phyloP scores from a whole-genome alignment of 2,329 filamentous ascomycete genomes.

The Knoxdaviesia proteae region DNA sequence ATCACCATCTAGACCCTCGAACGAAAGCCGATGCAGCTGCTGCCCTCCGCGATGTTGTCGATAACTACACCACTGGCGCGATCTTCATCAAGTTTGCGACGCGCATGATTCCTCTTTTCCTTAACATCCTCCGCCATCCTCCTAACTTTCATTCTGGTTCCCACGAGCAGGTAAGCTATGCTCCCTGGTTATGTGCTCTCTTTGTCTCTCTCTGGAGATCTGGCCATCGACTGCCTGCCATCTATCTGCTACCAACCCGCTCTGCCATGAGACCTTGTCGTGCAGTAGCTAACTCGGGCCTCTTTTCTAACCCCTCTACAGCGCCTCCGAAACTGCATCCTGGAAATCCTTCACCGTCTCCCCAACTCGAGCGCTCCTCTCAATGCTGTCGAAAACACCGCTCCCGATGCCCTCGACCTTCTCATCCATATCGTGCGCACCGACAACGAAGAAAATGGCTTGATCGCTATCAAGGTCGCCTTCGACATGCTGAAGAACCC shows the following conservation, averaged over 20 bases:
- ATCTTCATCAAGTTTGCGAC: slow-evolving; percentile 67
- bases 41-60: slow-evolving; percentile 76
- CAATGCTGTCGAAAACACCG: slow-evolving; percentile 74
- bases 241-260: too few species aligned
- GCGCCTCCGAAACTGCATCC: slow-evolving; percentile 79
- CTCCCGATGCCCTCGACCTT: slow-evolving; percentile 71
- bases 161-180: slow-evolving; percentile 52
- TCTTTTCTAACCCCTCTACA: slow-evolving; percentile 13
- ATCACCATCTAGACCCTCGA: slow-evolving; percentile 20
- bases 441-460: slow-evolving; percentile 97
- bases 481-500: slow-evolving; percentile 94
- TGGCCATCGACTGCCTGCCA: background rate
- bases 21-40: slow-evolving; percentile 64
- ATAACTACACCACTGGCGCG: slow-evolving; percentile 60
- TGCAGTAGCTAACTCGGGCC: background rate
- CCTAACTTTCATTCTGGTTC: slow-evolving; percentile 85
- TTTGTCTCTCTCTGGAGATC: too few species aligned
- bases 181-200: too few species aligned
- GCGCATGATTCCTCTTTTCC: slow-evolving; percentile 75
- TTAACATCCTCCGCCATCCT: slow-evolving; percentile 63
- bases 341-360: slow-evolving; percentile 85
- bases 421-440: slow-evolving; percentile 72
- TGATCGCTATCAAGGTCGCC: slow-evolving; percentile 93
- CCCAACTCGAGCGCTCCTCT: slow-evolving; percentile 47
- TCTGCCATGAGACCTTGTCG: background rate